These are phyloP conservation scores for Penicillium odoratum DNA, from an alignment of 495 filamentous ascomycete genomes.

Conservation along the genomic window DNA sequence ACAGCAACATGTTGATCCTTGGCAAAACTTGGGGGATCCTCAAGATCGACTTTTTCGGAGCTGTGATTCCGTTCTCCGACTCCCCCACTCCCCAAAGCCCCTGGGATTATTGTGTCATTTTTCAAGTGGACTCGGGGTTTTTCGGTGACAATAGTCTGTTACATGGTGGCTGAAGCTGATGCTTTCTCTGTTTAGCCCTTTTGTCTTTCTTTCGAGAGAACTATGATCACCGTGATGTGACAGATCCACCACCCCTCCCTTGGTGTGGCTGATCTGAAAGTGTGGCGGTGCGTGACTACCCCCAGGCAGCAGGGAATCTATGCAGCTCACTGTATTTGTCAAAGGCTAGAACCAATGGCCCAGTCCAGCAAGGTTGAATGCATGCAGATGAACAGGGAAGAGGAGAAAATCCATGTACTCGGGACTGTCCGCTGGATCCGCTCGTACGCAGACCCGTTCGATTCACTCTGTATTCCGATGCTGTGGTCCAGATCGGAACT, in stretches of 20 bases:
- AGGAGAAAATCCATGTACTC: conserved; percentile 4
- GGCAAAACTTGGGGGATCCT: conserved; percentile 16
- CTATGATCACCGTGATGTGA: conserved; percentile 14
- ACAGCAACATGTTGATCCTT: conserved; percentile 9
- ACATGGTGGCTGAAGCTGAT: conserved; percentile 16
- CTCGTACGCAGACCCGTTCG: conserved; percentile 10
- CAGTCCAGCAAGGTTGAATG: neutral
- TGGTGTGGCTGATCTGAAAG: conserved; percentile 22
- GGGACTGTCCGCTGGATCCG: conserved; percentile 17
- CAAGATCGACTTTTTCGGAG: conserved; percentile 16
- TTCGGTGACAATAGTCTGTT: conserved; percentile 15
- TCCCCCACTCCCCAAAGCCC: conserved; percentile 2
- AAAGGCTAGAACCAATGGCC: conserved; percentile 1
- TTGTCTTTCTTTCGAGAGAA: neutral
- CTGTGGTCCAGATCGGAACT: conserved; percentile 28
- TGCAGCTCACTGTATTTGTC: conserved; percentile 4
- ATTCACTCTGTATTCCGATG: conserved; percentile 16
- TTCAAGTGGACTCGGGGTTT: conserved; percentile 15
- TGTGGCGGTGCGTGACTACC: conserved; percentile 23
- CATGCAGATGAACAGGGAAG: neutral
- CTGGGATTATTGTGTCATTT: conserved; percentile 11
- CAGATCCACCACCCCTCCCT: conserved; percentile 11
- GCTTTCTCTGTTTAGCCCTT: neutral
- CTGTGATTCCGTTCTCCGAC: conserved; percentile 5
- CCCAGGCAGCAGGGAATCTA: conserved; percentile 4